These are phyloP conservation scores for Tinospora cordifolia DNA, from an alignment of 164 flowering plant species.

Conservation along the genomic window DNA sequence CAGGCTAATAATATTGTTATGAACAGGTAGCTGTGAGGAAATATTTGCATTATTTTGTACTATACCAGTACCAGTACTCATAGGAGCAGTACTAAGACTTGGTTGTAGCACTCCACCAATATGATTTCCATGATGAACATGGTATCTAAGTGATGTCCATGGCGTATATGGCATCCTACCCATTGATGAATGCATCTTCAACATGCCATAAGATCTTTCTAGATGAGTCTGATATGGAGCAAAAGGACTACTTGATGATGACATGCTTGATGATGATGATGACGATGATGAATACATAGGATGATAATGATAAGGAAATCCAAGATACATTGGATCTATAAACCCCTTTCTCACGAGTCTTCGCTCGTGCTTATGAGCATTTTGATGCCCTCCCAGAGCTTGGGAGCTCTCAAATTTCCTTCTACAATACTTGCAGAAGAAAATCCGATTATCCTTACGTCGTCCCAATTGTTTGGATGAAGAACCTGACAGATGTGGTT, in stretches of 20 bases:
- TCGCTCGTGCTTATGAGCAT: slow-evolving; percentile 33
- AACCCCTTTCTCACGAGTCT: slow-evolving; percentile 19
- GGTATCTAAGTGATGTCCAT: no score
- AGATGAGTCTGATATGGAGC: slow-evolving; percentile 6
- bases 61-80: no score
- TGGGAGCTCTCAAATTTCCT: slow-evolving; percentile 33
- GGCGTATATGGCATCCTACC: slow-evolving; percentile 7
- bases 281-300: slow-evolving; percentile 6
- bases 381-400: slow-evolving; percentile 42
- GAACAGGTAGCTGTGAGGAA: no score
- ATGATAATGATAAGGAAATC: background rate
- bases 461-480: background rate
- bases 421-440: slow-evolving; percentile 36
- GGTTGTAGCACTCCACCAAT: no score
- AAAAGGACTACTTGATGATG: background rate
- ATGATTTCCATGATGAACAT: no score
- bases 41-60: no score
- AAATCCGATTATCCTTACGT: slow-evolving; percentile 16
- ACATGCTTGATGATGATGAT: background rate
- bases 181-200: slow-evolving; percentile 17
- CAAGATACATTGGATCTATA: background rate
- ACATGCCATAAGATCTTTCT: slow-evolving; percentile 18
- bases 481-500: background rate
- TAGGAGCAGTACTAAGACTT: no score
- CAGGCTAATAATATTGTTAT: no score